Percentiles rank a stretch among this genome's conserved stretches.
Conservation (phyloP, 2,329 filamentous ascomycete genomes). For the Trichoderma afroharzianum region DNA sequence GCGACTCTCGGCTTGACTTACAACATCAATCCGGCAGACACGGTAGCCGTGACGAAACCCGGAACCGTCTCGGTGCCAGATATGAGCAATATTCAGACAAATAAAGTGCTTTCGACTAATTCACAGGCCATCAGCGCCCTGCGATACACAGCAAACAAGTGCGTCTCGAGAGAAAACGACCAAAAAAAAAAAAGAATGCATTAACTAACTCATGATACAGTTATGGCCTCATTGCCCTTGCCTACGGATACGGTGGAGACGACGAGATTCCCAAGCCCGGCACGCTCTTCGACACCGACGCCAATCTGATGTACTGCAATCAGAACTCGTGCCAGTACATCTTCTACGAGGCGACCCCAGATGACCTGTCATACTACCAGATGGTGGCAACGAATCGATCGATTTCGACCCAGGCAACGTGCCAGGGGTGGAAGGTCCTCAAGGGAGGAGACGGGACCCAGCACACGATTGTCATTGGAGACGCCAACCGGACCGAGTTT, state of each 20-base stretch:
- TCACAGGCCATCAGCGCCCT: conserved; percentile 30
- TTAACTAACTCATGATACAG: conserved; percentile 22
- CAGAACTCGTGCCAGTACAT: conserved; percentile 30
- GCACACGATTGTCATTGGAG: conserved; percentile 27
- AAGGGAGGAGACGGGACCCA: conserved; percentile 30
- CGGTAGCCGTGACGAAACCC: conserved; percentile 28
- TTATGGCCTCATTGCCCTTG: conserved; percentile 38
- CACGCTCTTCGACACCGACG: conserved; percentile 29
- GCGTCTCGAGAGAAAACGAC: not conserved
- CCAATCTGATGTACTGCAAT: conserved; percentile 33
- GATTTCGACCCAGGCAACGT: conserved; percentile 29
- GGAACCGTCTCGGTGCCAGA: conserved; percentile 37
- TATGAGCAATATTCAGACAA: conserved; percentile 34
- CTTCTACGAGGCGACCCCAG: conserved; percentile 34
- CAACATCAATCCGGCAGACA: conserved; percentile 37
- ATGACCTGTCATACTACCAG: conserved; percentile 18
- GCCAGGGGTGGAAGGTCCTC: conserved; percentile 30
- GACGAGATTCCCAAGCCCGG: conserved; percentile 29
- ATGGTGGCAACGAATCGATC: conserved; percentile 32
- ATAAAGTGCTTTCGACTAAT: conserved; percentile 26
- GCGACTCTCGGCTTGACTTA: conserved; percentile 43
- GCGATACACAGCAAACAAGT: conserved; percentile 42
- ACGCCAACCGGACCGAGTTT: conserved; percentile 23
- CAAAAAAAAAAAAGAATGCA: not conserved
- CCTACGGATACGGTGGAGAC: conserved; percentile 23